These are phyloP conservation scores for Pyrenopolyporus hunteri DNA, from an alignment of 495 filamentous ascomycete genomes.

Conservation along the genomic window DNA sequence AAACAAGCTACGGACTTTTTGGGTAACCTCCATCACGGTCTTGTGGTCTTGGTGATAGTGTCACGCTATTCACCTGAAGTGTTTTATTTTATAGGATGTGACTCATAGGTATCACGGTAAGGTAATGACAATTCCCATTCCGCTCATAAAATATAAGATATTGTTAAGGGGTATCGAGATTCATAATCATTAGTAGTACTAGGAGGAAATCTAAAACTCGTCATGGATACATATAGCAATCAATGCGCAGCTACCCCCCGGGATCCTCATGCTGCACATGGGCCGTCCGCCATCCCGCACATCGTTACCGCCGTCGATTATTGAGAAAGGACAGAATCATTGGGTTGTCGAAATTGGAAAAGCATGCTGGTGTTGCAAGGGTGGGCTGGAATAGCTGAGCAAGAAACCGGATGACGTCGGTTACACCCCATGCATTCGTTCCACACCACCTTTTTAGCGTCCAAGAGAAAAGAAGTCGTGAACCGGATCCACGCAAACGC, in stretches of 20 bases:
- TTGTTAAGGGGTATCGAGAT: conserved; percentile 34
- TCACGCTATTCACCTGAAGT: too few species aligned
- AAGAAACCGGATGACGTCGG: conserved; percentile 30
- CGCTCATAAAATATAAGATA: not conserved
- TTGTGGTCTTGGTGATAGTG: too few species aligned
- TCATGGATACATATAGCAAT: conserved; percentile 17
- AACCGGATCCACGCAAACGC: conserved; percentile 28
- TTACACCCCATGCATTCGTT: conserved; percentile 14
- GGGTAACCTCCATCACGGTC: too few species aligned
- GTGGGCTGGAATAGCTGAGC: not conserved
- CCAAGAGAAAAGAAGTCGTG: conserved; percentile 8
- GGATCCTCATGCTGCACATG: too few species aligned
- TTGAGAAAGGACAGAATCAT: not conserved
- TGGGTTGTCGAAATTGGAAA: conserved; percentile 14
- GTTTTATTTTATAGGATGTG: too few species aligned
- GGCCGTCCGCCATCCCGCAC: too few species aligned
- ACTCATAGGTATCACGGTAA: not conserved
- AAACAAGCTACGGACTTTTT: too few species aligned
- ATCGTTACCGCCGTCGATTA: not conserved
- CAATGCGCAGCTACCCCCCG: conserved; percentile 16
- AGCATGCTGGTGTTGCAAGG: conserved; percentile 11
- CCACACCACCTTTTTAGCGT: conserved; percentile 4
- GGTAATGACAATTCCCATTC: too few species aligned
- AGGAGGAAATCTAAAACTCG: conserved; percentile 21
- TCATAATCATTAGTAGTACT: conserved; percentile 36